These are phyloP conservation scores for Areca catechu DNA, from an alignment of 176 grass and related monocot genomes.

Conservation along the genomic window DNA sequence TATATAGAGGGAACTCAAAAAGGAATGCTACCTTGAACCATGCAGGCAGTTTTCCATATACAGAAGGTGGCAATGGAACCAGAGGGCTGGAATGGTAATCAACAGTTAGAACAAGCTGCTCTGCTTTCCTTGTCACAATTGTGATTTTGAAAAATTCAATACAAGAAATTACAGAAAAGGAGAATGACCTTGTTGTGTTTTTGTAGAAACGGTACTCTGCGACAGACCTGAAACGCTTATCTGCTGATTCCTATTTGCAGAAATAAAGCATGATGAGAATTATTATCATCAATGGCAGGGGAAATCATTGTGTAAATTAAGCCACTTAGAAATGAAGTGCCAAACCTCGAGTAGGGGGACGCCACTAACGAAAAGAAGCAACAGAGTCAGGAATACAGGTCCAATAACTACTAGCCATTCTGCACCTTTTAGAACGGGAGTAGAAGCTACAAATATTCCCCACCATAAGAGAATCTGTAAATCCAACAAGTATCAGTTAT, in stretches of 20 bases:
- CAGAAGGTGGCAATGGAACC: slow-evolving; percentile 57
- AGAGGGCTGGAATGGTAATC: slow-evolving; percentile 53
- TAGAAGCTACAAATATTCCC: slow-evolving; percentile 89
- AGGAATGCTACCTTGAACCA: slow-evolving; percentile 89
- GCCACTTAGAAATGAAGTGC: too few species aligned
- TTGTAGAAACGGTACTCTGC: slow-evolving; percentile 82
- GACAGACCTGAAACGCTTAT: slow-evolving; percentile 42
- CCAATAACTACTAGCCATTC: slow-evolving; percentile 89
- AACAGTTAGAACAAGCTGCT: not conserved
- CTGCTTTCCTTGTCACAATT: too few species aligned
- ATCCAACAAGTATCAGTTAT: too few species aligned
- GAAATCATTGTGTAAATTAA: too few species aligned
- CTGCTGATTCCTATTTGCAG: slow-evolving; percentile 51
- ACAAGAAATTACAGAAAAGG: not conserved
- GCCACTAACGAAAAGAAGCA: slow-evolving; percentile 88
- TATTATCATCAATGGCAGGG: too few species aligned
- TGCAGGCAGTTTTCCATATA: slow-evolving; percentile 62
- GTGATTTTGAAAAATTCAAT: not conserved
- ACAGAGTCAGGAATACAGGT: slow-evolving; percentile 65
- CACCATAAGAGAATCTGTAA: slow-evolving; percentile 87
- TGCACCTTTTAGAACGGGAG: slow-evolving; percentile 53
- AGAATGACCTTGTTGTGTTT: slow-evolving; percentile 61
- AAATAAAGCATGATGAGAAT: not conserved
- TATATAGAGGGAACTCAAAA: slow-evolving; percentile 87
- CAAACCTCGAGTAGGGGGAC: slow-evolving; percentile 90